Evolutionary conservation across 2,329 filamentous ascomycete genomes (phyloP).

Genomic region (Pseudogymnoascus sp.): DNA sequence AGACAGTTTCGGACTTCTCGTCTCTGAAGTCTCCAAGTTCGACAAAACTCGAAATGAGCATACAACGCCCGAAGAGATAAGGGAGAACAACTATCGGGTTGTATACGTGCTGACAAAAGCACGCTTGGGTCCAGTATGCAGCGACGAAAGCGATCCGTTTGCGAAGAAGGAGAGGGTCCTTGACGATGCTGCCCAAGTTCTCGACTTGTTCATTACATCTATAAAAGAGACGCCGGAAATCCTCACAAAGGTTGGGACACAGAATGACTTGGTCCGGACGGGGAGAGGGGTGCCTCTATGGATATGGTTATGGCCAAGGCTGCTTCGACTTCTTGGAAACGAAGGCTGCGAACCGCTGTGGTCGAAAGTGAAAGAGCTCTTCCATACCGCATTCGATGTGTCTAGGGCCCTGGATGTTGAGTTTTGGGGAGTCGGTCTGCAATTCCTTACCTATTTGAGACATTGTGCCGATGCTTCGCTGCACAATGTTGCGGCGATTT

Average conservation of each 20-base stretch:
- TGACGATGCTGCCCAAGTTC: constrained; percentile 61
- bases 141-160: constrained; percentile 57
- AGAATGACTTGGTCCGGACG: constrained; percentile 39
- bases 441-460: constrained; percentile 45
- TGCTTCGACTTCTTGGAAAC: constrained; percentile 52
- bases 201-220: constrained; percentile 70
- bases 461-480: constrained; percentile 26
- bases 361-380: constrained; percentile 47
- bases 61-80: constrained; percentile 53
- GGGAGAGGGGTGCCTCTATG: constrained; percentile 58
- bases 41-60: constrained; percentile 47
- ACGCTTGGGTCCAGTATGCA: constrained; percentile 4
- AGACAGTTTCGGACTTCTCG: constrained; percentile 68
- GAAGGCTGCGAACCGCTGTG: constrained; percentile 42
- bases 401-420: constrained; percentile 34
- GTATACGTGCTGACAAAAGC: constrained; percentile 78
- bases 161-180: constrained; percentile 47
- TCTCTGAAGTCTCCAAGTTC: constrained; percentile 49
- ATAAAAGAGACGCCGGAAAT: constrained; percentile 69
- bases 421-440: constrained; percentile 44
- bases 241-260: constrained; percentile 44
- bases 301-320: constrained; percentile 56
- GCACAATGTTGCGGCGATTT: not conserved
- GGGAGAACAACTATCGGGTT: constrained; percentile 75
- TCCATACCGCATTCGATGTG: constrained; percentile 44